Percentiles rank a stretch among this genome's conserved stretches.
Conservation (phyloP, 345 rosid species). For the Anacardium occidentale region DNA sequence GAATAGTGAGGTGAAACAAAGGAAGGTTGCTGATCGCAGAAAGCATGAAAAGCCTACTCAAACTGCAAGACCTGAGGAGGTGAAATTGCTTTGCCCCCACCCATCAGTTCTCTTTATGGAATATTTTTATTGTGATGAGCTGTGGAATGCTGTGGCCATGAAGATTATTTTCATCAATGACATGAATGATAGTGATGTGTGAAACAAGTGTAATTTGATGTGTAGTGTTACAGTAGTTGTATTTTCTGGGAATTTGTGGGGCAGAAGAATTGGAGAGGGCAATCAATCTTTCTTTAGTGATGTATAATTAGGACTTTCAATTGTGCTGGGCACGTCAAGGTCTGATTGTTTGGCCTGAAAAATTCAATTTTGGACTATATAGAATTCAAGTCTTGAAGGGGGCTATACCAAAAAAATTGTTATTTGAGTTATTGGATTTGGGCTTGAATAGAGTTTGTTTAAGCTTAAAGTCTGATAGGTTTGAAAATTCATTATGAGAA, state of each 20-base stretch:
- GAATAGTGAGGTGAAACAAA: constrained; percentile 66
- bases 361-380: too few relatives aligned
- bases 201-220: neutral
- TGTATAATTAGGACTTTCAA: too few relatives aligned
- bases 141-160: neutral
- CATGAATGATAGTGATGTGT: neutral
- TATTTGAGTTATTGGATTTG: too few relatives aligned
- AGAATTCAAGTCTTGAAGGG: too few relatives aligned
- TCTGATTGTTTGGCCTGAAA: too few relatives aligned
- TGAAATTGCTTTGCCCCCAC: constrained; percentile 21
- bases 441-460: too few relatives aligned
- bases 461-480: too few relatives aligned
- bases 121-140: neutral
- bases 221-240: neutral
- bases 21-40: constrained; percentile 49
- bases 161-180: neutral
- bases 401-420: too few relatives aligned
- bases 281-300: neutral
- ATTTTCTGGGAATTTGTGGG: neutral
- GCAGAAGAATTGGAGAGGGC: neutral
- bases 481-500: too few relatives aligned
- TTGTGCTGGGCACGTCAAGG: too few relatives aligned
- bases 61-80: constrained; percentile 73
- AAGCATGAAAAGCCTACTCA: constrained; percentile 53
- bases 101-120: neutral